Evolutionary conservation across 1,284 basidiomycete species (phyloP), one percentile per base, ranked within the genome.

Genomic region (Cerrena zonata): DNA sequence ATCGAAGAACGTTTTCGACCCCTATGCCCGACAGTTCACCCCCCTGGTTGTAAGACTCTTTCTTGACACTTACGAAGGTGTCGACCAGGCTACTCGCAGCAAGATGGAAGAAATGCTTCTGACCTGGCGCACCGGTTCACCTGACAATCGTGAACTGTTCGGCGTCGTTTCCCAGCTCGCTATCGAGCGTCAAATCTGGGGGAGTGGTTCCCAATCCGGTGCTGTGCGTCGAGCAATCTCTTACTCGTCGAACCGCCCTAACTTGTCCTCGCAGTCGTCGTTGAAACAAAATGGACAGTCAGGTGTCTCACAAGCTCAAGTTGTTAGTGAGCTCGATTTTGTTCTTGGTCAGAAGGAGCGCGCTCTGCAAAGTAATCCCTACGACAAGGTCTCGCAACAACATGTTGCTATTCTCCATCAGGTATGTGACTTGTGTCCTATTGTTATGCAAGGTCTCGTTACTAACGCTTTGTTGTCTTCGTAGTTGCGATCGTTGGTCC

Each of bases 41-140:
- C 77, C 82, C 4, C 78, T 91, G 61, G 84, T 92, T 52, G 82
- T 85, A 47, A 77, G 80, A 21, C 71, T 94, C 5, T 96, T 93
- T 70, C 73, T 94, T 58, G 82, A 89, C 56, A 85, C 92, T 25
- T 95, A 96, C 69, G 78, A 83, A 58, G 91, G 94, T 55, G 23
- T 5, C 41, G 92, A 95, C 64, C 82, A 83, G 37, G 70, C 72
- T 34, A 95, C 90, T 5, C 85, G 88, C 55, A 80, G 83, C 65
- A 96, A 95, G 69, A 93, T 97, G 89, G 91, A 94, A 64, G 94
- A 97, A 68, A 91, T 97, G 84, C 79, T 96, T 18, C 71, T 90
- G 36, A 93, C 94, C 7, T 97, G 94, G 94, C 79, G 92, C 26
- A 88, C 83, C 27, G 90, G 90, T 30, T 84, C 86, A 10, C 86